These are phyloP conservation scores for Apiospora marii DNA, from an alignment of 2,329 filamentous ascomycete genomes.

Conservation along the genomic window DNA sequence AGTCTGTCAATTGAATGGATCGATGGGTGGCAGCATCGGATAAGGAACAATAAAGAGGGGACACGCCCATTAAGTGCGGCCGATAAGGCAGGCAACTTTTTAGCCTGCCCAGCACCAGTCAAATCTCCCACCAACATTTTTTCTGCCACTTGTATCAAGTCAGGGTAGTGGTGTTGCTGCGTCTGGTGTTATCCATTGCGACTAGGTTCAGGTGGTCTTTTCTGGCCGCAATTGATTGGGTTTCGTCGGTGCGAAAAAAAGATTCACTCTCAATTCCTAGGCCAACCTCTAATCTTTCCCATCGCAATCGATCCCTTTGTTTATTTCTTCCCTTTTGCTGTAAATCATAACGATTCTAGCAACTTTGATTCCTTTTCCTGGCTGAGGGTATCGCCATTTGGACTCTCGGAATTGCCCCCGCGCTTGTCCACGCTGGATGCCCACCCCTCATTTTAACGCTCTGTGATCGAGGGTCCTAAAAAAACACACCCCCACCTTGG, in stretches of 20 bases:
- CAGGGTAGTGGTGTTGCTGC: slow-evolving; percentile 12
- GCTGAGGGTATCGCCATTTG: neutral
- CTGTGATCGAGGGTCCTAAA: slow-evolving; percentile 20
- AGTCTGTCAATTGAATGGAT: neutral
- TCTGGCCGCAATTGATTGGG: slow-evolving; percentile 10
- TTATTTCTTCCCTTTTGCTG: slow-evolving; percentile 1
- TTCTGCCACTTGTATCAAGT: slow-evolving; percentile 18
- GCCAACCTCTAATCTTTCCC: slow-evolving; percentile 4
- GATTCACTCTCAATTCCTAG: slow-evolving; percentile 10
- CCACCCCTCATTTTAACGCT: slow-evolving; percentile 20
- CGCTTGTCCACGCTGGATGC: slow-evolving; percentile 14
- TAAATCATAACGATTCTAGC: neutral
- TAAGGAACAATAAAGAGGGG: slow-evolving; percentile 21
- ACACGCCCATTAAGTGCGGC: slow-evolving; percentile 13
- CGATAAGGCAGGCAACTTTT: slow-evolving; percentile 19
- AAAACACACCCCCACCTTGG: slow-evolving; percentile 23
- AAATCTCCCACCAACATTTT: slow-evolving; percentile 24
- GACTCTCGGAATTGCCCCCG: slow-evolving; percentile 11
- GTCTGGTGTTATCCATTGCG: slow-evolving; percentile 9
- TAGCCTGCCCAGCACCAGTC: slow-evolving; percentile 19
- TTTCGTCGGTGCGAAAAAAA: slow-evolving; percentile 2
- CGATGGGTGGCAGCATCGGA: neutral
- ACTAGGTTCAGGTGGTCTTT: slow-evolving; percentile 5
- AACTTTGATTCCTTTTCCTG: slow-evolving; percentile 7
- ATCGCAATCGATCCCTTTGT: neutral